A percentile compares a stretch with the other conserved stretches of the same genome.
Conservation (phyloP, 2,329 filamentous ascomycete species). For the Fusarium brachygibbosum region DNA sequence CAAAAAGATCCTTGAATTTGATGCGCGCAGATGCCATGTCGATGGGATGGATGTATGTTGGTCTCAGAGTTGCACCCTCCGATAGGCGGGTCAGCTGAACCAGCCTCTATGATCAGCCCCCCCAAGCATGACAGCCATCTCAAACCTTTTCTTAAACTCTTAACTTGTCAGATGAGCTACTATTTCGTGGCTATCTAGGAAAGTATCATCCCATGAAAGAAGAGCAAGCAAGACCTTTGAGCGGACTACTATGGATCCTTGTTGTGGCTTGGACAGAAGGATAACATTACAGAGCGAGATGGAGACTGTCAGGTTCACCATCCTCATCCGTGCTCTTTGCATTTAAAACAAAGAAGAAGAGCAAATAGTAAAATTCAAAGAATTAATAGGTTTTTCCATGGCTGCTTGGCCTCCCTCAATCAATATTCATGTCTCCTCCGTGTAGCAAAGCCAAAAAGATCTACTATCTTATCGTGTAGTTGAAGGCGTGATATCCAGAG, state of each 20-base stretch:
- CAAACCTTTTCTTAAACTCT: neutral
- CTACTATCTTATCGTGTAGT: slow-evolving; percentile 16
- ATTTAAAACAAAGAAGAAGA: neutral
- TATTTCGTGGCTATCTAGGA: neutral
- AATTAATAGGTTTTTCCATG: neutral
- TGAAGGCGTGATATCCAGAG: slow-evolving; percentile 35
- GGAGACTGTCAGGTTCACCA: neutral
- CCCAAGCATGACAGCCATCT: neutral
- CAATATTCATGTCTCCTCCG: neutral
- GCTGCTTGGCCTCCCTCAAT: neutral
- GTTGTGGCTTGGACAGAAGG: neutral
- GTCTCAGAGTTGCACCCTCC: slow-evolving; percentile 1
- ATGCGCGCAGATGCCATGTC: neutral
- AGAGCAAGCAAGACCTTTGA: neutral
- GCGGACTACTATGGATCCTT: neutral
- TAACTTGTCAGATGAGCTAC: neutral
- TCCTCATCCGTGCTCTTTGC: neutral
- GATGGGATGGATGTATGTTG: neutral
- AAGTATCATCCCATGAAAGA: neutral
- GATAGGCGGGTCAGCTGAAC: neutral
- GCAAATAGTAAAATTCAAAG: neutral
- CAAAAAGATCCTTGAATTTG: neutral
- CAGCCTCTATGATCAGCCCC: neutral
- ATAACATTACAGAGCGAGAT: neutral
- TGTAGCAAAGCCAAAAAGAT: slow-evolving; percentile 6